Evolutionary conservation across 208 protist genomes (phyloP).

Genomic region (Trypanosoma mega): DNA sequence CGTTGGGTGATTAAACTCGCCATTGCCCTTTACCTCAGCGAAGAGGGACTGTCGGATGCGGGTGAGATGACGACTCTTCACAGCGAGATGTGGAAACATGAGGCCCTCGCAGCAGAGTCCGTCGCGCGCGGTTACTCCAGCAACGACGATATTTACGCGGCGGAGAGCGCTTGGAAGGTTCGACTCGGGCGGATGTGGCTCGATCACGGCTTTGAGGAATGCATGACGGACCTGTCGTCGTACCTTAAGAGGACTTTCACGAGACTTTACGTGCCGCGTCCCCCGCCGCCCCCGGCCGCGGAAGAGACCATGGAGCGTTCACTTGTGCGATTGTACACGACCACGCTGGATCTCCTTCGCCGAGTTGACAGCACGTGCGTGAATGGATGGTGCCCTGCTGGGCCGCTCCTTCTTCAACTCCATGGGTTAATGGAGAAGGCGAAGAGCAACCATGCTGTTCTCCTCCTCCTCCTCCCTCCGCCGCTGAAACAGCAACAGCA

Average conservation of each 20-base stretch:
- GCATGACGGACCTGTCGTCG: conserved; percentile 7
- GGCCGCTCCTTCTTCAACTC: no score
- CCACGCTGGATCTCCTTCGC: no score
- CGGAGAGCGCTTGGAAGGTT: conserved; percentile 15
- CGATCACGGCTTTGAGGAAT: conserved; percentile 21
- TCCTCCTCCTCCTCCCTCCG: no score
- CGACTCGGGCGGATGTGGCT: conserved; percentile 12
- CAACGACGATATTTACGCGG: not conserved
- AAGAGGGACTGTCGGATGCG: conserved; percentile 3
- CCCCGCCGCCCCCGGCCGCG: no score
- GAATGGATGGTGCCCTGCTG: no score
- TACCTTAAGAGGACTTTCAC: conserved; percentile 21
- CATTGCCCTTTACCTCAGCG: conserved; percentile 36
- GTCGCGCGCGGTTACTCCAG: conserved; percentile 11
- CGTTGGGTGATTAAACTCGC: conserved; percentile 49
- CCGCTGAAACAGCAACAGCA: no score
- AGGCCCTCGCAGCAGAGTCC: conserved; percentile 28
- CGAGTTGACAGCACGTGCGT: no score
- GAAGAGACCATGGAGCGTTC: no score
- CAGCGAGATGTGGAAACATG: conserved; percentile 31
- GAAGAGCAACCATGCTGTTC: no score
- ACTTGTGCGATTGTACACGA: no score
- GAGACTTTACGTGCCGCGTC: not conserved
- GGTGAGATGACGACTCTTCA: conserved; percentile 25
- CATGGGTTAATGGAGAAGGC: no score